These are phyloP conservation scores for Sclerotinia glacialis DNA, from an alignment of 2,329 filamentous ascomycete genomes.

Conservation along the genomic window DNA sequence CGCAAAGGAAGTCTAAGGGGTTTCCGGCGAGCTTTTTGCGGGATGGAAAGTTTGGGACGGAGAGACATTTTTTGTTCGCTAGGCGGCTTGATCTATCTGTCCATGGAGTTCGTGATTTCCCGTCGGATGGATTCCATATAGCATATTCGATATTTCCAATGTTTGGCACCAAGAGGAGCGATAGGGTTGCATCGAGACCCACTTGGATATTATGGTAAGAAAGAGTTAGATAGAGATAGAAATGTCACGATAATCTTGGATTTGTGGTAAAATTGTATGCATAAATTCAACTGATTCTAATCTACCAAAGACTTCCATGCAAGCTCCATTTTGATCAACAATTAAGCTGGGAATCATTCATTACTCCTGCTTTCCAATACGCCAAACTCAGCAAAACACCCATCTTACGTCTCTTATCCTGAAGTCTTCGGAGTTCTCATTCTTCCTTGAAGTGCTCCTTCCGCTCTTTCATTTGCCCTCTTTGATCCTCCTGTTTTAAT, in stretches of 20 bases:
- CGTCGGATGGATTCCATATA: no score
- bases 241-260: neutral
- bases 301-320: neutral
- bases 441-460: neutral
- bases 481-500: neutral
- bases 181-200: no score
- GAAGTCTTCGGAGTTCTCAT: neutral
- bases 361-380: conserved; percentile 6
- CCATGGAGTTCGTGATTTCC: no score
- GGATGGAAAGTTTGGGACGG: neutral
- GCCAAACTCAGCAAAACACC: neutral
- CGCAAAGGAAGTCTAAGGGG: neutral
- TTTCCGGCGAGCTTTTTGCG: neutral
- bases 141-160: no score
- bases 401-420: neutral
- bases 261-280: neutral
- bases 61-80: neutral
- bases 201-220: no score
- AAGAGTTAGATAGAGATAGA: no score
- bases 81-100: no score
- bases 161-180: no score
- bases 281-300: neutral
- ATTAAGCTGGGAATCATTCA: conserved; percentile 3
- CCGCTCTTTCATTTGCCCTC: no score
- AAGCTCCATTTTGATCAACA: neutral